phyloP scores from a whole-genome alignment of 768 basidiomycete species.

The Mrakia blollopis region DNA sequence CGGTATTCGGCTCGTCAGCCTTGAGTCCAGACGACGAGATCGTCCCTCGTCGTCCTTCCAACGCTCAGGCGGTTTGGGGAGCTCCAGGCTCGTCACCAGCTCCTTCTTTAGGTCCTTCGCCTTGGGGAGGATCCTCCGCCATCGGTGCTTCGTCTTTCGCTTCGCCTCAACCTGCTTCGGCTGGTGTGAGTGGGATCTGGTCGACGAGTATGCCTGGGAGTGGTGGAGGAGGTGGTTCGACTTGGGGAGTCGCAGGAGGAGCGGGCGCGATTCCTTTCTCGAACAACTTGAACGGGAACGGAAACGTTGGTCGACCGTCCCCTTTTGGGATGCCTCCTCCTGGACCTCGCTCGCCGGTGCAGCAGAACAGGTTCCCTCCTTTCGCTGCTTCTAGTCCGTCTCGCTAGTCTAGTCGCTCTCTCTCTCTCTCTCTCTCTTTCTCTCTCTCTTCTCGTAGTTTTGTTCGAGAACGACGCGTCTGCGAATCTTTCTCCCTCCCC shows the following conservation, averaged over 20 bases:
- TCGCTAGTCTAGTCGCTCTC: background rate
- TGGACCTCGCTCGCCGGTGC: slow-evolving; percentile 9
- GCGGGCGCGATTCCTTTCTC: slow-evolving; percentile 1
- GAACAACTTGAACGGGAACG: background rate
- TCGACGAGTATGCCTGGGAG: slow-evolving; percentile 8
- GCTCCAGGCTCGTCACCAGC: slow-evolving; percentile 18
- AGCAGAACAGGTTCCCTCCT: slow-evolving; percentile 9
- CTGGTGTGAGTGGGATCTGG: slow-evolving; percentile 7
- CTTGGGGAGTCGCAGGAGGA: background rate
- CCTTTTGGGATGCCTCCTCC: slow-evolving; percentile 9
- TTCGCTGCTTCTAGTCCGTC: background rate
- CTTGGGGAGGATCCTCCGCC: slow-evolving; percentile 17
- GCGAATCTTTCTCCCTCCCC: background rate
- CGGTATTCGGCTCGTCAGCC: slow-evolving; percentile 31
- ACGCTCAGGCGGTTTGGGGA: slow-evolving; percentile 29
- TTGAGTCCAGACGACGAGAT: slow-evolving; percentile 33
- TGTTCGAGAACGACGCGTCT: background rate
- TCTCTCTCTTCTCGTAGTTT: background rate
- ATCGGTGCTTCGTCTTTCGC: slow-evolving; percentile 11
- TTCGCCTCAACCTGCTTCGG: background rate
- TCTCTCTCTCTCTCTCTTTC: too few species aligned
- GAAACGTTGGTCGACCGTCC: too few species aligned
- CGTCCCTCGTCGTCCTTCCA: slow-evolving; percentile 30
- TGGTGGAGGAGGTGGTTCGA: background rate
- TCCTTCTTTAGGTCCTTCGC: slow-evolving; percentile 17